These are phyloP conservation scores for Aspergillus egyptiacus DNA, from an alignment of 495 filamentous ascomycete species.

Conservation along the genomic window DNA sequence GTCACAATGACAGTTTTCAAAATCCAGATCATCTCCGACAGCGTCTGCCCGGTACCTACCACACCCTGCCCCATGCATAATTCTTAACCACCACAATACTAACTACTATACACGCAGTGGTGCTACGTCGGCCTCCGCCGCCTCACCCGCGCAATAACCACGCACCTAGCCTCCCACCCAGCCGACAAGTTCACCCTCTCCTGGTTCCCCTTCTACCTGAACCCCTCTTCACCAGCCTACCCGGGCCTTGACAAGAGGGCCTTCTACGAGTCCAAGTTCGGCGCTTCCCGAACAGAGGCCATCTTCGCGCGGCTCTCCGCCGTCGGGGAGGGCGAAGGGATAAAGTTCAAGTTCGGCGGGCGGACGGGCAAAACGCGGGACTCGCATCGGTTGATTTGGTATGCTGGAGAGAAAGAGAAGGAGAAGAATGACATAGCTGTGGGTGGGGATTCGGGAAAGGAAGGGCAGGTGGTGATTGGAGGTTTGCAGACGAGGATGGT, in stretches of 20 bases:
- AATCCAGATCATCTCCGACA: constrained; percentile 69
- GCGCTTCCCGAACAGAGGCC: constrained; percentile 48
- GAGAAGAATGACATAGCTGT: constrained; percentile 20
- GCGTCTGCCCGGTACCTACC: constrained; percentile 63
- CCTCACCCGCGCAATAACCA: constrained; percentile 60
- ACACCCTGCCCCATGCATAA: constrained; percentile 3
- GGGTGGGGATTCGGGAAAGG: constrained; percentile 21
- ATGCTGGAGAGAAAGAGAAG: constrained; percentile 53
- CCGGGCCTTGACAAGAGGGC: constrained; percentile 51
- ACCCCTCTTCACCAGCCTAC: constrained; percentile 53
- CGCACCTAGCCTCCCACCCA: constrained; percentile 55
- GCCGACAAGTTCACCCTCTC: constrained; percentile 63
- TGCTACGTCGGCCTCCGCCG: constrained; percentile 82
- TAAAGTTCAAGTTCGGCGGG: constrained; percentile 66
- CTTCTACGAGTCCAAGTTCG: constrained; percentile 53
- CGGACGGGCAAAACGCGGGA: constrained; percentile 73
- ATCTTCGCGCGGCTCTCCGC: constrained; percentile 53
- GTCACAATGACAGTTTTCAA: constrained; percentile 69
- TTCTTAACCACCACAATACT: constrained; percentile 2
- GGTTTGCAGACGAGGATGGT: constrained; percentile 57
- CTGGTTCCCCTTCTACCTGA: constrained; percentile 79
- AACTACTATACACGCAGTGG: constrained; percentile 35
- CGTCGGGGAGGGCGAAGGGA: constrained; percentile 58
- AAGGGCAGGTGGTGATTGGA: constrained; percentile 15
- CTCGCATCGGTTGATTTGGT: constrained; percentile 67